Percentiles rank a stretch among this genome's conserved stretches.
Evolutionary conservation across 306 rosid genomes (phyloP).

Genomic region (Sphenostylis stenocarpa): DNA sequence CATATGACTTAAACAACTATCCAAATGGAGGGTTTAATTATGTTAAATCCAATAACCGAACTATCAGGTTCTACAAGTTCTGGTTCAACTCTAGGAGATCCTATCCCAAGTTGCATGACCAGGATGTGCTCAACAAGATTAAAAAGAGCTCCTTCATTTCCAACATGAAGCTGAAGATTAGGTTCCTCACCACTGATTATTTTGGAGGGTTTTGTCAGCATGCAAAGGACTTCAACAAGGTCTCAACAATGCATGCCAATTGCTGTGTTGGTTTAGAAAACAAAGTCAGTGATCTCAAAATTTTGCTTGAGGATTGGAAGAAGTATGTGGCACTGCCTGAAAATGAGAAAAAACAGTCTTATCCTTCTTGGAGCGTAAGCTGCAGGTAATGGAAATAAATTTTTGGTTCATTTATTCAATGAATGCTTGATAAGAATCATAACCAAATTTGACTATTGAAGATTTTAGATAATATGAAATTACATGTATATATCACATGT

Average conservation of each 20-base stretch:
- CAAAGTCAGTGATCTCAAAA: conserved; percentile 67
- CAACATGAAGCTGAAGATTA: conserved; percentile 42
- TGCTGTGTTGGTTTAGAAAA: conserved; percentile 77
- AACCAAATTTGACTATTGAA: neutral
- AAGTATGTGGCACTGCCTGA: conserved; percentile 40
- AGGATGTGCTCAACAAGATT: conserved; percentile 74
- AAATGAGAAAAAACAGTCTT: neutral
- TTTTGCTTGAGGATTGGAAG: conserved; percentile 78
- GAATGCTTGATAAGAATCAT: neutral
- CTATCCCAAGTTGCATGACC: conserved; percentile 58
- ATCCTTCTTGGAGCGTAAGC: conserved; percentile 55
- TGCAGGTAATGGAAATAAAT: conserved; percentile 58
- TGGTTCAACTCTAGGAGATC: conserved; percentile 58
- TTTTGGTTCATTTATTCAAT: neutral
- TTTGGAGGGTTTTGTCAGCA: conserved; percentile 81
- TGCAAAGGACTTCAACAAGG: conserved; percentile 45
- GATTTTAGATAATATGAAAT: neutral
- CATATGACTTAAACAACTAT: conserved; percentile 36
- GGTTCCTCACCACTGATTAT: conserved; percentile 61
- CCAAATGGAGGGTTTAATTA: conserved; percentile 87
- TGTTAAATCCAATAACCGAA: conserved; percentile 55
- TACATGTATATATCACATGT: neutral
- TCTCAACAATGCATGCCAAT: conserved; percentile 85
- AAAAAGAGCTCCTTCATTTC: conserved; percentile 44
- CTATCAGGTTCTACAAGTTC: conserved; percentile 63